Evolutionary conservation across 176 grass and related monocot genomes (phyloP).

Genomic region (Oryza coarctata): DNA sequence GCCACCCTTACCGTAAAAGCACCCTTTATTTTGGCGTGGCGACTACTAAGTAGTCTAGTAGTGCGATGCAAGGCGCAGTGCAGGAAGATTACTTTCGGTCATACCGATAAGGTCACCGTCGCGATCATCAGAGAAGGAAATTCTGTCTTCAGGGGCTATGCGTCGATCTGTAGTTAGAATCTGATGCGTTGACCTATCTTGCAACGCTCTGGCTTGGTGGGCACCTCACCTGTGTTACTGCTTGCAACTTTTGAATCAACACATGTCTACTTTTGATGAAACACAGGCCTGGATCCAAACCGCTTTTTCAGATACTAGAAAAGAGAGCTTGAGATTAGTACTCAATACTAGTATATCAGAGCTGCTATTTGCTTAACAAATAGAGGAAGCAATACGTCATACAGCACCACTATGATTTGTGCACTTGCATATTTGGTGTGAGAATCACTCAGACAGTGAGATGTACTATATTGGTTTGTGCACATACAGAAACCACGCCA

Average conservation of each 20-base stretch:
- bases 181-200: neutral
- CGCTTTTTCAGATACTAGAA: neutral
- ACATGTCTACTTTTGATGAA: neutral
- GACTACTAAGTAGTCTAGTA: too few relatives aligned
- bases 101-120: neutral
- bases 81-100: neutral
- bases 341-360: neutral
- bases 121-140: neutral
- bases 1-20: too few relatives aligned
- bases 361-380: neutral
- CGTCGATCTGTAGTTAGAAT: neutral
- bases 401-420: too few relatives aligned
- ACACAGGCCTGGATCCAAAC: neutral
- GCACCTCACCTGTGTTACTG: too few relatives aligned
- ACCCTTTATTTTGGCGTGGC: too few relatives aligned
- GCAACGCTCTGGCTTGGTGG: neutral
- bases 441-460: too few relatives aligned
- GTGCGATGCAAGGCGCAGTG: too few relatives aligned
- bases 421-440: too few relatives aligned
- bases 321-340: neutral
- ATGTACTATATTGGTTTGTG: neutral
- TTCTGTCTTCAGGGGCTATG: neutral
- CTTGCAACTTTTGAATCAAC: too few relatives aligned
- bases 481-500: neutral
- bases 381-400: too few relatives aligned